phyloP scores from a whole-genome alignment of 2,329 filamentous ascomycete species.

The Neofusicoccum sp. region DNA sequence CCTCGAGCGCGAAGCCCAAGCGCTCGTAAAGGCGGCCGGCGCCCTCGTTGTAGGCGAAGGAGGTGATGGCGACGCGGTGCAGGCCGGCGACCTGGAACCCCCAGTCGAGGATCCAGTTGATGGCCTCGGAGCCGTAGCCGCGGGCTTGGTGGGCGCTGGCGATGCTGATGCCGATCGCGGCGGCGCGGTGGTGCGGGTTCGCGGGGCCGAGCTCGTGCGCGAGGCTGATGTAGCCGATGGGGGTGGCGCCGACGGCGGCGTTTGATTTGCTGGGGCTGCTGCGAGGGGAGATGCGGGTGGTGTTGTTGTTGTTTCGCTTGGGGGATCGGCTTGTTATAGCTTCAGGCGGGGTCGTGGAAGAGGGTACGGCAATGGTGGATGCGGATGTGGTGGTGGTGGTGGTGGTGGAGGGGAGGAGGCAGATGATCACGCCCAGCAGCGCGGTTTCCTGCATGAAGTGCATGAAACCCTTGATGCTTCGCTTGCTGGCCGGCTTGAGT shows the following conservation, averaged over 20 bases:
- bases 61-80: conserved; percentile 45
- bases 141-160: conserved; percentile 34
- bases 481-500: neutral
- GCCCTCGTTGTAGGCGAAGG: conserved; percentile 44
- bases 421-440: conserved; percentile 6
- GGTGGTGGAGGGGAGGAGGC: neutral
- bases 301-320: neutral
- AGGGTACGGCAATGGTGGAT: no score
- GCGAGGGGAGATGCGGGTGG: neutral
- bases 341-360: no score
- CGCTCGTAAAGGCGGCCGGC: conserved; percentile 45
- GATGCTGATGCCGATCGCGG: conserved; percentile 43
- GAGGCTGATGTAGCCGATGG: conserved; percentile 6
- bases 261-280: neutral
- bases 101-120: conserved; percentile 49
- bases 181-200: conserved; percentile 41
- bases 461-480: neutral
- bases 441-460: neutral
- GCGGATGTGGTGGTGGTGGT: neutral
- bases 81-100: conserved; percentile 46
- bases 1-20: conserved; percentile 48
- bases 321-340: no score
- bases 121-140: conserved; percentile 49
- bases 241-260: neutral
- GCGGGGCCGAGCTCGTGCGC: neutral